Evolutionary conservation across 2,329 filamentous ascomycete genomes (phyloP).

Genomic region (Penicillium sp.): DNA sequence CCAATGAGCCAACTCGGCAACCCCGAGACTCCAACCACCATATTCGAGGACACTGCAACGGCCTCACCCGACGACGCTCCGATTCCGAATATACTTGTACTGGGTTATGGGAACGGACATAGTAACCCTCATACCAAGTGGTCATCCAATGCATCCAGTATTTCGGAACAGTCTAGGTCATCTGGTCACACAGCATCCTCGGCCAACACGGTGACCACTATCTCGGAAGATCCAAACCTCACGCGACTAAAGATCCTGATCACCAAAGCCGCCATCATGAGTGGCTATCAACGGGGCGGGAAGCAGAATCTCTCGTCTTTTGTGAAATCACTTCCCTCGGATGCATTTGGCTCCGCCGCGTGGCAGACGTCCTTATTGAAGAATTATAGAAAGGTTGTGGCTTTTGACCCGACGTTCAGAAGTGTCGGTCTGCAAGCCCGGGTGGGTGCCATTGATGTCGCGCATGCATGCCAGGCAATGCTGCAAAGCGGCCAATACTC

Average conservation of each 20-base stretch:
- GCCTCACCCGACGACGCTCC: constrained; percentile 76
- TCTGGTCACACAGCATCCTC: constrained; percentile 50
- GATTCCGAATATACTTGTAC: constrained; percentile 82
- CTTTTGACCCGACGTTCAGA: constrained; percentile 67
- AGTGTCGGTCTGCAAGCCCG: constrained; percentile 33
- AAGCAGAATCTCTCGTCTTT: constrained; percentile 66
- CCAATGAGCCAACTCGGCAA: constrained; percentile 31
- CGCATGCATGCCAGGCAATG: constrained; percentile 76
- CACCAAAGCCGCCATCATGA: constrained; percentile 80
- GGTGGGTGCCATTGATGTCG: constrained; percentile 66
- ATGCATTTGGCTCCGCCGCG: constrained; percentile 71
- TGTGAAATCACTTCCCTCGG: constrained; percentile 70
- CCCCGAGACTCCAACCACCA: constrained; percentile 89
- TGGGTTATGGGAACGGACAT: constrained; percentile 67
- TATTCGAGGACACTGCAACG: constrained; percentile 89
- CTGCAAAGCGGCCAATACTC: constrained; percentile 67
- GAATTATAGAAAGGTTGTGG: constrained; percentile 76
- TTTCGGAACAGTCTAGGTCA: constrained; percentile 75
- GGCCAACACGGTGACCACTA: constrained; percentile 44
- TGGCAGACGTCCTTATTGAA: constrained; percentile 71
- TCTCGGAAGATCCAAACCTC: constrained; percentile 70
- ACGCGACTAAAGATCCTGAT: constrained; percentile 75
- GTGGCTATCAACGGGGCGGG: constrained; percentile 68
- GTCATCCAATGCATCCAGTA: constrained; percentile 76
- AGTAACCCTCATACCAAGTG: constrained; percentile 53